Conservation (phyloP, 805 yeast species). For the Suhomyces pyralidae region DNA sequence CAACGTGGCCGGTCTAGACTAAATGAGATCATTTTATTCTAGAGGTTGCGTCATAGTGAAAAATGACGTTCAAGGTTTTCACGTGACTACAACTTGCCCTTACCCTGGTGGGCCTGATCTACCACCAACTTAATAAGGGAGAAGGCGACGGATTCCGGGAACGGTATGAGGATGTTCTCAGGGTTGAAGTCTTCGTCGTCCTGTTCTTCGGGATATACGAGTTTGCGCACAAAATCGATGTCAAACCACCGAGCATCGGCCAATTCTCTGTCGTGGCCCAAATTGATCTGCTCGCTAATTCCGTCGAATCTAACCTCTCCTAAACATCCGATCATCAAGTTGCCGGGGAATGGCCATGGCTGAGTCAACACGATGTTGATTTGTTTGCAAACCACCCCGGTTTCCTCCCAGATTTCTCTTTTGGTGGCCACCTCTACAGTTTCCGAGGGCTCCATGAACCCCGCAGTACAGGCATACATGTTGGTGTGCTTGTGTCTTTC, state of each 20-base stretch:
- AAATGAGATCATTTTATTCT: neutral
- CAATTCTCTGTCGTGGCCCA: conserved; percentile 84
- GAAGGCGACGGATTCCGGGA: conserved; percentile 42
- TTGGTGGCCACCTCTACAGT: conserved; percentile 83
- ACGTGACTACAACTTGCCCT: neutral
- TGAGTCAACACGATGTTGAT: conserved; percentile 71
- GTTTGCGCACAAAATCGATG: conserved; percentile 45
- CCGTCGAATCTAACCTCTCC: conserved; percentile 74
- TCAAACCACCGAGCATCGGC: conserved; percentile 86
- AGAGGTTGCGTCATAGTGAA: neutral
- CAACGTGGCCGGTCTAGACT: neutral
- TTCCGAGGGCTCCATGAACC: conserved; percentile 95
- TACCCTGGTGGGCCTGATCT: conserved; percentile 20
- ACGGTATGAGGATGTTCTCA: conserved; percentile 41
- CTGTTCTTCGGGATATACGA: conserved; percentile 23
- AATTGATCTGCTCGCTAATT: conserved; percentile 57
- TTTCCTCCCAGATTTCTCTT: conserved; percentile 93
- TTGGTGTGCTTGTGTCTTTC: conserved; percentile 51
- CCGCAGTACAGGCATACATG: conserved; percentile 87
- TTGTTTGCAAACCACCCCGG: conserved; percentile 66
- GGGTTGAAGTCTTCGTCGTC: conserved; percentile 25
- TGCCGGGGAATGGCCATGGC: conserved; percentile 98
- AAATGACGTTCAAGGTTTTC: neutral
- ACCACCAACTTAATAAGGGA: conserved; percentile 42
- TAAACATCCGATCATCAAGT: conserved; percentile 89